phyloP scores from a whole-genome alignment of 345 rosid genomes.

The Diplotaxis tenuifolia region DNA sequence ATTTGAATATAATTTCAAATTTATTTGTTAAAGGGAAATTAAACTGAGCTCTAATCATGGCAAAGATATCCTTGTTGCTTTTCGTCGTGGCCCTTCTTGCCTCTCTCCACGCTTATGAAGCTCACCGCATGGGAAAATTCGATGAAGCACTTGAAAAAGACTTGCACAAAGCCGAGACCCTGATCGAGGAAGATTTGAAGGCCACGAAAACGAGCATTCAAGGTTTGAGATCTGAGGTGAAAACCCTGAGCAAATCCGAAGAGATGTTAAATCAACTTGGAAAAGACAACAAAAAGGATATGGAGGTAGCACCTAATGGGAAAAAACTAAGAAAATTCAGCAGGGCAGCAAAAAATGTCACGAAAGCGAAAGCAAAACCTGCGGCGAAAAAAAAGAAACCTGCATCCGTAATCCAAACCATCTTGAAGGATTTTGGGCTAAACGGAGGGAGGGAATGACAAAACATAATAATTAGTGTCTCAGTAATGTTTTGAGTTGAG shows the following conservation, averaged over 20 bases:
- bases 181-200: conserved; percentile 12
- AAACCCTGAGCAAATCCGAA: conserved; percentile 13
- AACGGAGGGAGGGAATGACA: conserved; percentile 9
- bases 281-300: conserved; percentile 3
- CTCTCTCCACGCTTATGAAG: conserved; percentile 27
- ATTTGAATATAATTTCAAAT: conserved; percentile 34
- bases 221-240: conserved; percentile 10
- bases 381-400: not conserved
- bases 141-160: conserved; percentile 4
- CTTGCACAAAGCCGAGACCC: conserved; percentile 23
- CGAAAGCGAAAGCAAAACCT: conserved; percentile 14
- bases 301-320: not conserved
- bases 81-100: conserved; percentile 8
- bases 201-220: not conserved
- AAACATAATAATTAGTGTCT: not conserved
- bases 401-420: conserved; percentile 23
- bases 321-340: conserved; percentile 14
- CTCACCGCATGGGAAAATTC: conserved; percentile 8
- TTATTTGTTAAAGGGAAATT: conserved; percentile 29
- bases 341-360: not conserved
- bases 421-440: conserved; percentile 34
- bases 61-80: conserved; percentile 33
- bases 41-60: conserved; percentile 17
- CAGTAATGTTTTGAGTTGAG: conserved; percentile 3
- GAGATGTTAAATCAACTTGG: not conserved